phyloP scores from a whole-genome alignment of 129 eudicot genomes.

The Centaurea solstitialis region DNA sequence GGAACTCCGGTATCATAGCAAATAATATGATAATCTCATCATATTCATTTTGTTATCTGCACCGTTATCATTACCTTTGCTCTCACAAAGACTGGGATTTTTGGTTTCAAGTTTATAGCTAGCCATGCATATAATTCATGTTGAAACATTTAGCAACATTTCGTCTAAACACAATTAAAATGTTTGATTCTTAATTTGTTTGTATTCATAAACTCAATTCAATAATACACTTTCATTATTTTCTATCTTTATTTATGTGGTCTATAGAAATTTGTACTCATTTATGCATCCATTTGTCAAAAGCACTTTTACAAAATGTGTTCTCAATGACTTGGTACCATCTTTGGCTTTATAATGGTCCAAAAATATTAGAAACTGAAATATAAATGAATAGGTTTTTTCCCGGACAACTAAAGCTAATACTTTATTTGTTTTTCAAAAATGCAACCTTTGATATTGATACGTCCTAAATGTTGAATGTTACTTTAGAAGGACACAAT shows the following conservation, averaged over 20 bases:
- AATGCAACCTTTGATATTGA: not conserved
- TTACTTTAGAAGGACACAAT: not conserved
- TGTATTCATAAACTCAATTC: not conserved
- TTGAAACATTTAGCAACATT: not conserved
- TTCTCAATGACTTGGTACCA: not conserved
- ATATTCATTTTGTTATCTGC: not conserved
- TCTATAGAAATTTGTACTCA: not conserved
- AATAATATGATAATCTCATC: not conserved
- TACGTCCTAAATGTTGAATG: not conserved
- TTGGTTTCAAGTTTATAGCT: not conserved
- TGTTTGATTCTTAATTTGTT: not conserved
- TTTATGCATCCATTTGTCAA: not conserved
- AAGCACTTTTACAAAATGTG: not conserved
- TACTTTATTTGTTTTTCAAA: not conserved
- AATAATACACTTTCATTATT: not conserved
- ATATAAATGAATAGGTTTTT: not conserved
- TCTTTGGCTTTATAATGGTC: slow-evolving; percentile 1
- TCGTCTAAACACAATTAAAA: not conserved
- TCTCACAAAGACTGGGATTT: not conserved
- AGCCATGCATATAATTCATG: not conserved
- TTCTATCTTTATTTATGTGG: not conserved
- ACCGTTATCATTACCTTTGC: not conserved
- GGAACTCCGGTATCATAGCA: not conserved
- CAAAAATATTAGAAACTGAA: not conserved
- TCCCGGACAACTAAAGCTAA: not conserved